Evolutionary conservation across 2,329 filamentous ascomycete species (phyloP), one percentile per base, ranked within the genome.

Genomic region (Colletotrichum destructivum): DNA sequence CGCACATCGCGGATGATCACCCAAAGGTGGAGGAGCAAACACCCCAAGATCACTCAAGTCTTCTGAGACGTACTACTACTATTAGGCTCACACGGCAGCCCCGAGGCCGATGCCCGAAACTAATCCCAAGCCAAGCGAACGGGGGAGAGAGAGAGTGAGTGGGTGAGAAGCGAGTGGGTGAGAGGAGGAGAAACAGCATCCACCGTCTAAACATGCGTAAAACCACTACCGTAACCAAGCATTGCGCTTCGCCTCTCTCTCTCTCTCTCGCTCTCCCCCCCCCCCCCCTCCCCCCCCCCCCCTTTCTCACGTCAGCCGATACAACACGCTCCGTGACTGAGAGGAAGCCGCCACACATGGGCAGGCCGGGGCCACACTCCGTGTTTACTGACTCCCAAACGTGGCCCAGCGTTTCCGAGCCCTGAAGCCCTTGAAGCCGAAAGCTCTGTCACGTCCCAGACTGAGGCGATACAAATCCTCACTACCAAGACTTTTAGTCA

Each of bases 331-430:
- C 49, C 49, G 35, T 67, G 46, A 52, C 60, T n/a, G n/a, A 49
- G 21, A 18, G 26, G 18, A 54, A 54, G 23, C 5, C 8, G 11
- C 57, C 15, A 35, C 44, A 51, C 31, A 18, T 18, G 26, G 18
- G 3, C 23, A 61, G 60, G 60, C 18, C 18, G 52, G 52, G 18
- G 13, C 16, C n/a, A 35, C 21, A 21, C 31, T n/a, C 49, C 44
- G 52, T 38, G 65, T 63, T 69, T 67, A 64, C 64, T 54, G 44
- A 71, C 46, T 59, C 57, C 64, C 16, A 71, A 68, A 71, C 64
- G 49, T 57, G 46, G 21, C 47, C 57, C 69, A 63, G 69, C 64
- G 69, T 69, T 68, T 59, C 64, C 46, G 35, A 47, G 38, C 44
- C 64, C 65, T 56, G 40, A 44, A 47, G 38, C 51, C 64, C 65